phyloP scores from a whole-genome alignment of 805 yeast genomes.

The Candida hungchunana region DNA sequence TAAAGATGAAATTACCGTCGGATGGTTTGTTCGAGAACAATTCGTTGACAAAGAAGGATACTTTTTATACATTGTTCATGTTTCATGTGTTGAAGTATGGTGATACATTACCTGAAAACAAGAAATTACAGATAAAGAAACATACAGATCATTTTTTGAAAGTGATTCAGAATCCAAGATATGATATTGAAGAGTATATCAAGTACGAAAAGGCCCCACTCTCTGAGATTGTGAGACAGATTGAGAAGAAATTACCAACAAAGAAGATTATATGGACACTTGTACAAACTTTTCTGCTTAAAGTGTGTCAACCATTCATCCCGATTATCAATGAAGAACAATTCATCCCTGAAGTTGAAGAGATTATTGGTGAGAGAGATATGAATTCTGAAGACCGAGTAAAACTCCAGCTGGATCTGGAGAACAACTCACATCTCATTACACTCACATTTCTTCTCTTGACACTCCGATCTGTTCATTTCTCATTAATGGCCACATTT shows the following conservation, averaged over 20 bases:
- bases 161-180: constrained; percentile 16
- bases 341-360: constrained; percentile 36
- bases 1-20: constrained; percentile 11
- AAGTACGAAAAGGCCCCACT: constrained; percentile 17
- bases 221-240: constrained; percentile 17
- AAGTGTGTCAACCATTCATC: constrained; percentile 49
- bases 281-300: constrained; percentile 42
- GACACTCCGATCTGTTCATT: constrained; percentile 18
- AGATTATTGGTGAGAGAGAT: constrained; percentile 40
- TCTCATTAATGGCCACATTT: constrained; percentile 14
- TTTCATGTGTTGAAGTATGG: constrained; percentile 13
- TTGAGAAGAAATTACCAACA: constrained; percentile 45
- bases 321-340: constrained; percentile 58
- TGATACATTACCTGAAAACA: constrained; percentile 3
- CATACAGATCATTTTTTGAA: constrained; percentile 11
- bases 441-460: neutral
- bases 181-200: constrained; percentile 17
- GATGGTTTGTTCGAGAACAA: constrained; percentile 22
- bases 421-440: neutral
- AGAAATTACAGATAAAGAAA: constrained; percentile 1
- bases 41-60: constrained; percentile 19
- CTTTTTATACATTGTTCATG: constrained; percentile 12
- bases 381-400: constrained; percentile 22
- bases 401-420: constrained; percentile 11
- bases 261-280: constrained; percentile 52